A percentile compares a stretch with the other conserved stretches of the same genome.
Evolutionary conservation across 768 basidiomycete species (phyloP).

Genomic region (Phaeotremella skinneri): DNA sequence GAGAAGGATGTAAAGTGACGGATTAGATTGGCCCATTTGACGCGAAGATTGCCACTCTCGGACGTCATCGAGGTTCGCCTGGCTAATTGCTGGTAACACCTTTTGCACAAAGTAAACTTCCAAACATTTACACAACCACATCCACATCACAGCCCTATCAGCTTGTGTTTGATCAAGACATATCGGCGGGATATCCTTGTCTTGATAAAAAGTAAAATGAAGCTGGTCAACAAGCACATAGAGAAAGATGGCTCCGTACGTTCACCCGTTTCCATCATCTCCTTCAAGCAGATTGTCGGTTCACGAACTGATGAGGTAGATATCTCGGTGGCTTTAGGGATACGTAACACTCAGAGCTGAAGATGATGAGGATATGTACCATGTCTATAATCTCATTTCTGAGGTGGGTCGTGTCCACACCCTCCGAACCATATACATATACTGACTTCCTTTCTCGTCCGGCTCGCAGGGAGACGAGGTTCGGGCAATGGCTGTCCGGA

Average conservation of each 20-base stretch:
- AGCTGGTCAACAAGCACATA: constrained; percentile 74
- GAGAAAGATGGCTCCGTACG: constrained; percentile 79
- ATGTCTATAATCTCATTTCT: constrained; percentile 94
- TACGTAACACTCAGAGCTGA: constrained; percentile 92
- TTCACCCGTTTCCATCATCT: constrained; percentile 14
- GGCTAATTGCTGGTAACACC: too few species aligned
- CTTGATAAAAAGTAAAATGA: constrained; percentile 59
- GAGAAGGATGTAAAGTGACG: too few species aligned
- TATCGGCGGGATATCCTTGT: background rate
- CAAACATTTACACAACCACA: too few species aligned
- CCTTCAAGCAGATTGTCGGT: background rate
- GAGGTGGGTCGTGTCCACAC: constrained; percentile 54
- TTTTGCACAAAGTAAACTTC: too few species aligned
- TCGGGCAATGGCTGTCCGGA: constrained; percentile 81
- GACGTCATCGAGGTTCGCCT: too few species aligned
- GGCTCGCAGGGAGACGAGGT: constrained; percentile 68
- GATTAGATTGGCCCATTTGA: too few species aligned
- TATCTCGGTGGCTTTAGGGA: constrained; percentile 60
- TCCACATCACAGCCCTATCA: background rate
- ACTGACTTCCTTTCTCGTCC: background rate
- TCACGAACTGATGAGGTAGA: constrained; percentile 20
- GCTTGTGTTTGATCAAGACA: too few species aligned
- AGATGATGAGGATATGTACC: constrained; percentile 99
- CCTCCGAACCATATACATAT: background rate
- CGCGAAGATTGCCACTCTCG: too few species aligned